Base-by-base conservation (phyloP, 106 monocot species). In the Allium cepa region DNA sequence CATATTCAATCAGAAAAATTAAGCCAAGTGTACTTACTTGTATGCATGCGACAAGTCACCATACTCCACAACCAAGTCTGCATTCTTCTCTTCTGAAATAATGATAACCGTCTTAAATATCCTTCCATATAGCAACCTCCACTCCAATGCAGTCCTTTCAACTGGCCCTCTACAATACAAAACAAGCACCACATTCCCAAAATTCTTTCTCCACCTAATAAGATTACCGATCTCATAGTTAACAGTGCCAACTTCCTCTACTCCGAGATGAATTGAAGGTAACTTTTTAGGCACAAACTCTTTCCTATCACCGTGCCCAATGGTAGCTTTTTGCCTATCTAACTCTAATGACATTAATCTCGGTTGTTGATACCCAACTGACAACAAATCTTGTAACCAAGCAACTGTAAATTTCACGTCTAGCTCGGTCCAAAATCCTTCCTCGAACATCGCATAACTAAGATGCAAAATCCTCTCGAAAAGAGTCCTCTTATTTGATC, bases 31-130 rank as follows among this genome's bases (percentile, higher is more conserved):
- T 53, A 75, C 87, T 91, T 59, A 91, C 91, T 87, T 91, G 79
- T 91, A 91, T 47, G 82, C 84, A 57, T 84, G 79, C 57, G 61
- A 49, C 56, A 87, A 64, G n/a, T 83, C 51, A 3, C 84, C 83
- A 53, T 70, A 62, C 46, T 91, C 87, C 57, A 91, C 87, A 61
- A 87, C 84, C 17, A 91, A 78, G 69, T 87, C 87, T 50, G 59
- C 13, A 69, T 77, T 82, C 67, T 62, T 84, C 63, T 81, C 71
- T 52, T 92, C 87, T 28, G 97, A 83, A 8, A 99, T 71, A 64
- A 99, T 90, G 48, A 92, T 67, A 12, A 99, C 97, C 46, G 97
- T 99, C 65, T 99, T 99, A 75, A 99, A 99, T 64, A 99, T 81
- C 64, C 97, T 71, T 52, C 97, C 97, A 79, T 99, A 99, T 13